Evolutionary conservation across 371 early-diverging fungal genomes (phyloP).

Genomic region (Nematocida sp.): DNA sequence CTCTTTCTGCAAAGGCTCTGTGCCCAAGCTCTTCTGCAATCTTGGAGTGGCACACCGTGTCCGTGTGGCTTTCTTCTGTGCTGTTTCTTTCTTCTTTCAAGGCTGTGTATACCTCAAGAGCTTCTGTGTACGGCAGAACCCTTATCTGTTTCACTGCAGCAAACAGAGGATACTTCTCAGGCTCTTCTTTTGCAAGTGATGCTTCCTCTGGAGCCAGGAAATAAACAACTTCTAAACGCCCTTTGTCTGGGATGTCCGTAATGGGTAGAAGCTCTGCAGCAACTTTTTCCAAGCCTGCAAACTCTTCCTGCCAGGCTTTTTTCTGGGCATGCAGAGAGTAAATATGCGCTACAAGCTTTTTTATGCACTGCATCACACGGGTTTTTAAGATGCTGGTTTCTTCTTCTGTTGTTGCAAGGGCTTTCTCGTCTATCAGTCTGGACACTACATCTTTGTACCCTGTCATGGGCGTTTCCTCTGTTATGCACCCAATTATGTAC

Average conservation of each 20-base stretch:
- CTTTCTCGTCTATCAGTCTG: constrained; percentile 6
- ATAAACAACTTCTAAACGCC: constrained; percentile 17
- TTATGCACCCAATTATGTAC: constrained; percentile 25
- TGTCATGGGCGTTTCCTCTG: constrained; percentile 3
- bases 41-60: constrained; percentile 2
- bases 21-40: constrained; percentile 34
- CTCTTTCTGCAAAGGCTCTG: constrained; percentile 34
- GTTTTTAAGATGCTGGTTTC: constrained; percentile 9
- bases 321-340: neutral
- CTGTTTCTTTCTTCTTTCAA: neutral
- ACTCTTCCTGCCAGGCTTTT: neutral
- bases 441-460: constrained; percentile 13
- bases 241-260: constrained; percentile 17
- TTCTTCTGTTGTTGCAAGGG: neutral
- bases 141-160: neutral
- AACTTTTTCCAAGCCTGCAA: neutral
- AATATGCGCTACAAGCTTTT: constrained; percentile 13
- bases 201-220: too few relatives aligned
- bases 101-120: constrained; percentile 5
- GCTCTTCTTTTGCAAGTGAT: neutral
- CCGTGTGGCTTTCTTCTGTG: constrained; percentile 19
- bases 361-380: constrained; percentile 5
- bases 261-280: neutral
- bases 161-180: neutral
- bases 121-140: constrained; percentile 25